Conservation (phyloP, 1,139 yeast species). For the Suhomyces terraborum region DNA sequence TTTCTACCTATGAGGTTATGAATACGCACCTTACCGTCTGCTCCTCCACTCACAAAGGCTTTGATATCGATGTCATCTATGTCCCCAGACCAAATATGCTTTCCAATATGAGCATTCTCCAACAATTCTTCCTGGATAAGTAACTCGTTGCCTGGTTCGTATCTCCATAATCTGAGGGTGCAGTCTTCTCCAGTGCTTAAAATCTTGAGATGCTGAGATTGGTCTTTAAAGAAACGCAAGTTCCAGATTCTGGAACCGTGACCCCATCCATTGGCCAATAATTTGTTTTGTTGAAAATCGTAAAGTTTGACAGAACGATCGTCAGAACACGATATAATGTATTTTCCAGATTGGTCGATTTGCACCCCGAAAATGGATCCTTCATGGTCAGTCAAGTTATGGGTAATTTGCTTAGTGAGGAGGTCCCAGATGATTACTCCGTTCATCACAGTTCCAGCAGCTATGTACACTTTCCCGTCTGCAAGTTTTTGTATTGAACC, state of each 20-base stretch:
- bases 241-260: constrained; percentile 95
- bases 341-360: constrained; percentile 56
- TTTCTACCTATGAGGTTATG: constrained; percentile 49
- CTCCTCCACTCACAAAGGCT: constrained; percentile 78
- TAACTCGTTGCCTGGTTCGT: constrained; percentile 24
- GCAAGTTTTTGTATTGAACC: constrained; percentile 64
- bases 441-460: constrained; percentile 92
- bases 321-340: constrained; percentile 82
- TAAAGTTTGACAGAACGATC: constrained; percentile 86
- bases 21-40: constrained; percentile 77
- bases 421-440: constrained; percentile 83
- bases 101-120: constrained; percentile 73
- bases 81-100: constrained; percentile 86
- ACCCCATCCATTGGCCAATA: constrained; percentile 89
- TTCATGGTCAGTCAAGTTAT: constrained; percentile 71
- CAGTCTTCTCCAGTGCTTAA: constrained; percentile 87
- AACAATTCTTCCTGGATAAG: constrained; percentile 37
- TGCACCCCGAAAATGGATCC: constrained; percentile 88
- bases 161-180: constrained; percentile 79
- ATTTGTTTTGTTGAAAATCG: constrained; percentile 56
- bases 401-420: constrained; percentile 43
- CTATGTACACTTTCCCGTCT: constrained; percentile 51
- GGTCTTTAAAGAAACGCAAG: constrained; percentile 54
- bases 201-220: constrained; percentile 35
- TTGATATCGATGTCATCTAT: constrained; percentile 43